Evolutionary conservation across 176 grass and related monocot genomes (phyloP), one percentile per base, ranked within the genome.

Genomic region (Zizania latifolia): DNA sequence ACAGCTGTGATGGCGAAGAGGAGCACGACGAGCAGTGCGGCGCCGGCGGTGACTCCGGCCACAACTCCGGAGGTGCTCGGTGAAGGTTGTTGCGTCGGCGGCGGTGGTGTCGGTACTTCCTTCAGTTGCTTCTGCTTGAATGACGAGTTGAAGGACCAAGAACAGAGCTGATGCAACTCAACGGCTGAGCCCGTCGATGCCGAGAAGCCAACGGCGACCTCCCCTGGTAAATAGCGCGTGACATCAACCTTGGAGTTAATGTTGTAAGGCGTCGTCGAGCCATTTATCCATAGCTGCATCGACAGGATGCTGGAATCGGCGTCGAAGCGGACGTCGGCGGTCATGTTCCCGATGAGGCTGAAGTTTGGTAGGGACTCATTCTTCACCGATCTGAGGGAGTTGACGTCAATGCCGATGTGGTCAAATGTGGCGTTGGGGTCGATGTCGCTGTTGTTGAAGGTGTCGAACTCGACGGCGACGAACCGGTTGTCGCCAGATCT

Each of bases 201-300:
- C 0, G 87, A 82, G 82, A 90, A 90, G 64, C 83, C 87, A 9
- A 90, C 27, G 4, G 78, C 41, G 28, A 89, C 81, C 7, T 10
- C 19, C 31, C 53, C 56, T 14, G 78, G 78, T 44, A 85, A 28
- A 6, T 19, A 2, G 4, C 51, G n/a, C 23, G 22, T 56, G 15
- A 90, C 27, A 62, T 90, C 87, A 26, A 85, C 39, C 29, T 13
- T 11, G 8, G 2, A 46, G 43, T 24, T 55, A 55, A 21, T 36
- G 19, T 7, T 21, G 68, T 71, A 53, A 13, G 2, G 16, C 24
- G 0, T 0, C 16, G 6, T 0, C 0, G 15, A 8, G 3, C 9
- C 41, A 57, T 14, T 19, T 2, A 10, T 1, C 63, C 34, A 66
- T 3, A 66, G 5, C 63, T 2, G 6, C n/a, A 40, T 3, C 0